Conservation (phyloP, 164 flowering plant genomes). For the Echeveria elegans region DNA sequence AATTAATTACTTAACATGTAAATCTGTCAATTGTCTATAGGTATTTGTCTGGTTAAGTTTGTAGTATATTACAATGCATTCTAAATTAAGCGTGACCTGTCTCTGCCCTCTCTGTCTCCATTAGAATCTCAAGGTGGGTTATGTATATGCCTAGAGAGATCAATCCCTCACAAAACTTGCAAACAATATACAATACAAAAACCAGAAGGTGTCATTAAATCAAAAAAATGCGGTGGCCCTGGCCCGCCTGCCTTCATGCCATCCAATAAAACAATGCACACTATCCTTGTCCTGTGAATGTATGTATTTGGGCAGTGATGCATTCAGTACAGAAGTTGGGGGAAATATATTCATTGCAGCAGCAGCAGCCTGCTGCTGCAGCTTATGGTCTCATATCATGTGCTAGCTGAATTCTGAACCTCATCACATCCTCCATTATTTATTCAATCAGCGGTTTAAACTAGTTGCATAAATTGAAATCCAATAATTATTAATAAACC, state of each 20-base stretch:
- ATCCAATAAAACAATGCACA: background rate
- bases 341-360: background rate
- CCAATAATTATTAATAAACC: background rate
- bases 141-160: background rate
- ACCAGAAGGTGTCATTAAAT: background rate
- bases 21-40: background rate
- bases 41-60: background rate
- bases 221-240: conserved; percentile 1
- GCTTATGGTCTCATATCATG: background rate
- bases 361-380: background rate
- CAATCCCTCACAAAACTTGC: background rate
- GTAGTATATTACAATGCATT: background rate
- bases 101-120: background rate
- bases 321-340: conserved; percentile 5
- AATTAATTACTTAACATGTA: background rate
- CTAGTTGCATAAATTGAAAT: background rate
- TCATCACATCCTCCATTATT: background rate
- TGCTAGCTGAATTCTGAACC: background rate
- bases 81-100: background rate
- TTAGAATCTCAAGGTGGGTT: background rate
- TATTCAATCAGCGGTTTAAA: background rate
- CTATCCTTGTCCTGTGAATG: background rate
- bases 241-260: background rate
- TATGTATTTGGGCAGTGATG: background rate
- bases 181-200: background rate